Conservation (phyloP, 805 yeast species). For the Saccharomycopsis capsularis region DNA sequence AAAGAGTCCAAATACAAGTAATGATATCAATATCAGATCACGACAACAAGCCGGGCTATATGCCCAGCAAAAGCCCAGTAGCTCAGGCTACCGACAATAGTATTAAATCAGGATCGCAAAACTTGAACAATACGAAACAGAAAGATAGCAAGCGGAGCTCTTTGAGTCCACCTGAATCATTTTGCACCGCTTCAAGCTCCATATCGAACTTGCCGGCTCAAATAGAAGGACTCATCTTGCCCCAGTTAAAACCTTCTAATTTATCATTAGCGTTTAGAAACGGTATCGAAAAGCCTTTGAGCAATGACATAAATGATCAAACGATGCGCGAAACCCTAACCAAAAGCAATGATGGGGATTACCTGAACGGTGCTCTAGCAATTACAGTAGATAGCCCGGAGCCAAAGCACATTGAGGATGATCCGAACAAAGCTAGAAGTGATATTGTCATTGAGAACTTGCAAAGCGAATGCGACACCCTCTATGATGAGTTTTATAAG, state of each 20-base stretch:
- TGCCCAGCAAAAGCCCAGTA: no score
- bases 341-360: background rate
- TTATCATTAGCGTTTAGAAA: slow-evolving; percentile 17
- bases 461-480: slow-evolving; percentile 11
- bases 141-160: background rate
- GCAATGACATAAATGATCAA: background rate
- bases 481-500: slow-evolving; percentile 1
- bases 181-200: slow-evolving; percentile 14
- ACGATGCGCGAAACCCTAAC: background rate
- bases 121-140: no score
- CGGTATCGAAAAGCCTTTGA: background rate
- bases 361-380: no score
- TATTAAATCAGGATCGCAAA: no score
- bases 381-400: no score
- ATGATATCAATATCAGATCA: no score
- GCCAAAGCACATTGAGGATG: background rate
- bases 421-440: background rate
- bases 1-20: no score
- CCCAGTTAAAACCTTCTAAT: slow-evolving; percentile 6
- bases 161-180: slow-evolving; percentile 15
- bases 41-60: no score
- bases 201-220: background rate
- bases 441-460: slow-evolving; percentile 15
- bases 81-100: no score
- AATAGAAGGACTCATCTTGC: background rate